Base-by-base conservation (phyloP, 257 asterid species). In the Schizonepeta tenuifolia region DNA sequence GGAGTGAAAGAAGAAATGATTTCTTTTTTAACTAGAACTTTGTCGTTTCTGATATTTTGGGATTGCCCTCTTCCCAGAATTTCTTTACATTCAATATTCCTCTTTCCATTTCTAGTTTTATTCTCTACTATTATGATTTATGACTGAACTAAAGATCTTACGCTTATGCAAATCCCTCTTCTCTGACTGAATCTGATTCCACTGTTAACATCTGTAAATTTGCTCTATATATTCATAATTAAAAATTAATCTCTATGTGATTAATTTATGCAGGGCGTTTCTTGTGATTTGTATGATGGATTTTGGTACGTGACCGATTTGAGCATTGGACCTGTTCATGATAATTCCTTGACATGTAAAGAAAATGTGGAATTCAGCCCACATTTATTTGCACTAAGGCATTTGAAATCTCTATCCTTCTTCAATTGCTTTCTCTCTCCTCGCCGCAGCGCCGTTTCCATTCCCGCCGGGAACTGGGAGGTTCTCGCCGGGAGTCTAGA, bases 241-340 rank as follows among this genome's bases (percentile, higher is more conserved):
- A 46, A 65, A 65, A 44, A 0, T 41, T 22, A 22, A 28, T 58
- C 33, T 66, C 7, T 38, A 7, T 24, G 1, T 26, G 28, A 4
- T 63, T 67, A 18, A 66, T 61, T 28, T n/a, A 0, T 65, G 67
- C 98, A 95, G 98, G 99, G 99, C 24, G 97, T 92, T 66, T 83
- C 95, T 11, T 95, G 98, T 86, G 99, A 92, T 83, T 74, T 91
- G 1, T 83, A 77, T 74, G 85, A 90, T 83, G 98, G 92, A 8
- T 86, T 87, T 69, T 95, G 99, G 98, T 89, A 86, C 72, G 98
- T 87, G 14, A 92, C 98, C 6, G 91, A 84, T 72, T 70, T 95
- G 71, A 87, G 76, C 73, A 80, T 95, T 41, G 99, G 99, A 10
- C 90, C 92, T 47, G 73, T 92, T 79, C 96, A 88, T 70, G 99